Evolutionary conservation across 768 basidiomycete genomes (phyloP), one percentile per base, ranked within the genome.

Genomic region (Tephrocybe sp.): DNA sequence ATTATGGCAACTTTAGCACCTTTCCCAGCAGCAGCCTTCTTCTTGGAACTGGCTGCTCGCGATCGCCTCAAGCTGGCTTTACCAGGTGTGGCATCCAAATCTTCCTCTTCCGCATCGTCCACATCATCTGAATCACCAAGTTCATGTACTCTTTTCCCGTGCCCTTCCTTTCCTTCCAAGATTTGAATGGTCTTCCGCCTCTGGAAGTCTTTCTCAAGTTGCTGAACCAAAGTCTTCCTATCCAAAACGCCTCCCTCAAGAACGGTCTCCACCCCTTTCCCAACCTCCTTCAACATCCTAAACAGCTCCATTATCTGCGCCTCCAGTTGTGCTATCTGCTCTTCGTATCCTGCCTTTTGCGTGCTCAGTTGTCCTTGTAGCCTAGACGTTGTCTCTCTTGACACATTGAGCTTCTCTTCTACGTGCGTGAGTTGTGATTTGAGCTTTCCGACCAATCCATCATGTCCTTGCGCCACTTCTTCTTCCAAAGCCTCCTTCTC

Each of bases 221-320:
- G 80, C 29, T 86, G 79, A 6, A 97, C 84, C 33, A 98, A 77
- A 15, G 83, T 76, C 68, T 86, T 86, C 51, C 92, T 78, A 60
- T 94, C 88, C 81, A 93, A 82, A 7, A 74, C 78, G 36, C 78
- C 78, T 21, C 71, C 75, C 64, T 85, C 88, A 16, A 89, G 69
- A 51, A 94, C 82, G 53, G 77, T 79, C 48, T 90, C 87, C 30
- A 91, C 79, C 12, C 87, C 86, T 48, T 79, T 82, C 13, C 87
- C 84, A 29, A 88, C 79, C 60, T 95, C 90, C 63, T 84, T 89
- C 46, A 98, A 74, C 92, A 97, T 95, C 57, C 87, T 78, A 72
- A 94, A 98, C 15, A 97, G 68, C 63, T 97, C 94, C 77, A 89
- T 82, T 53, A 95, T 94, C 72, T 97, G 91, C 11, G 86, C 79